These are phyloP conservation scores for Gomphus sp. DNA, from an alignment of 1,284 basidiomycete species.

Conservation along the genomic window DNA sequence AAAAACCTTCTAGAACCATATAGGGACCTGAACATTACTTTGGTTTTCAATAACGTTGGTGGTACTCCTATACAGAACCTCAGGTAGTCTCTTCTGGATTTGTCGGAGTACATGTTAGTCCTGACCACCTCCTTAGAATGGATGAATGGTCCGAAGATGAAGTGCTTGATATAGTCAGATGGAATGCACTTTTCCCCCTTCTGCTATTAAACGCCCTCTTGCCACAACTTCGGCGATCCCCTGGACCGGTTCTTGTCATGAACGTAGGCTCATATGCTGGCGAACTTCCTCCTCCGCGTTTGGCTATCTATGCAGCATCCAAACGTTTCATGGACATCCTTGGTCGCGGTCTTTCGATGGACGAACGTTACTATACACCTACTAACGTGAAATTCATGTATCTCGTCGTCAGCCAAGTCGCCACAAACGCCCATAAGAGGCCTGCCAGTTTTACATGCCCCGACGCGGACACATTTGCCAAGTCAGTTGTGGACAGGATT, in stretches of 20 bases:
- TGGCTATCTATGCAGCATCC: slow-evolving; percentile 2
- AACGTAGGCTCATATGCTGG: slow-evolving; percentile 6
- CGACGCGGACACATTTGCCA: slow-evolving; percentile 3
- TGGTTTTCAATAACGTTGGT: slow-evolving; percentile 6
- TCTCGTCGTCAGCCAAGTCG: slow-evolving; percentile 2
- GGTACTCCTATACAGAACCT: not conserved
- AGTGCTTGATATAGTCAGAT: not conserved
- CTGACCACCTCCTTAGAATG: not conserved
- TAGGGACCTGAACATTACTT: slow-evolving; percentile 1
- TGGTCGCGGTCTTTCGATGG: not conserved
- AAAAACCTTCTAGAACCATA: not conserved
- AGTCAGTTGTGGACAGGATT: slow-evolving; percentile 4
- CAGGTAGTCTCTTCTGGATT: not conserved
- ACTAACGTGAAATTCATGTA: slow-evolving; percentile 8
- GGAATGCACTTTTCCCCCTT: slow-evolving; percentile 5
- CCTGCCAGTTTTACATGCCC: not conserved
- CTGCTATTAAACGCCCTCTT: not conserved
- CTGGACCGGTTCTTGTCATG: not conserved
- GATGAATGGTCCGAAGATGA: slow-evolving; percentile 5
- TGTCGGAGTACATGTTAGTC: not conserved
- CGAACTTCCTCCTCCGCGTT: slow-evolving; percentile 6
- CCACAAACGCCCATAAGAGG: not conserved
- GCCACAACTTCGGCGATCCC: slow-evolving; percentile 3
- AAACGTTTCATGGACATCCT: slow-evolving; percentile 6
- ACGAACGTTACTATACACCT: slow-evolving; percentile 6